Evolutionary conservation across 2,329 filamentous ascomycete genomes (phyloP), one percentile per base, ranked within the genome.

Genomic region (Stachybotrys elegans): DNA sequence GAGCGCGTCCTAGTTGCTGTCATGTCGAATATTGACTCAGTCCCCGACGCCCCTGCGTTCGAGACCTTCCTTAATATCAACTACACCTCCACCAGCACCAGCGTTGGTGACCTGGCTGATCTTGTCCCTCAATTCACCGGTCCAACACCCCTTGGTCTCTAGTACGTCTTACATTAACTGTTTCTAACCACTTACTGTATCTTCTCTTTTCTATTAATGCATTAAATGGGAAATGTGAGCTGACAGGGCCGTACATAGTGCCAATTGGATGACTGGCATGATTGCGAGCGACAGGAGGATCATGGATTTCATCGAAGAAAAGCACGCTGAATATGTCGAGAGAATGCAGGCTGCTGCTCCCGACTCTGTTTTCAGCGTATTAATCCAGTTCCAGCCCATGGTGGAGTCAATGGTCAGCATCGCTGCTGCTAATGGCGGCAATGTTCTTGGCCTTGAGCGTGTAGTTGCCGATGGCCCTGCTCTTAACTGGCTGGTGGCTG

Each of bases 391-490:
- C 47, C 62, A 65, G 43, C 61, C 62, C 22, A 49, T 65, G 22
- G 59, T 59, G 1, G 42, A 56, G 21, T 48, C 57, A 12, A 59
- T 60, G 16, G 51, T 62, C 13, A 32, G 46, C 11, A 50, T 59
- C 42, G 51, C 50, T 17, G 36, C 43, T 6, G 34, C 44, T 19
- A 44, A 47, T 4, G 62, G 61, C 17, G 62, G 60, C 16, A 65
- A 65, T 43, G 51, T 61, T 5, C 48, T 65, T 17, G 61, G 59
- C 8, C 56, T 65, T 13, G 58, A 63, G 44, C 55, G 40, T 4
- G 34, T 64, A 43, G 61, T 70, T 29, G 54, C 57, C 1, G 57
- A 68, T 19, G 64, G 66, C 12, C 62, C 64, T 8, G 55, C 61
- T 5, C 45, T 60, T 32, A 57, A 61, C 43, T 70, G 63, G 62